These are phyloP conservation scores for Colletotrichum siamense DNA, from an alignment of 2,329 filamentous ascomycete genomes.

Conservation along the genomic window DNA sequence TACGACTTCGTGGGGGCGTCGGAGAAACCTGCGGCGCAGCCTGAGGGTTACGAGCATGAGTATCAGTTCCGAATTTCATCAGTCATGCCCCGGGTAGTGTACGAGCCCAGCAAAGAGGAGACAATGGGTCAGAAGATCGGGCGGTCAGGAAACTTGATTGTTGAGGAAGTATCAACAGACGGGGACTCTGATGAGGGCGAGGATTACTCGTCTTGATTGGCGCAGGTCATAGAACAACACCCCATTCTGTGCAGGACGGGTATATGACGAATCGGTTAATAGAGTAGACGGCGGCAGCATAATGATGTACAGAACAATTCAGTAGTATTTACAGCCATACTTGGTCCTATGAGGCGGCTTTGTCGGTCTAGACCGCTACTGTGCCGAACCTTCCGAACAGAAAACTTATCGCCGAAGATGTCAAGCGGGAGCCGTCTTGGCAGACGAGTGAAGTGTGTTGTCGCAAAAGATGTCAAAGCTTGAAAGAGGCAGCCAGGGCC, in stretches of 20 bases:
- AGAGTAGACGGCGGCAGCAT: background rate
- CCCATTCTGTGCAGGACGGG: background rate
- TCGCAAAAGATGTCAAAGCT: background rate
- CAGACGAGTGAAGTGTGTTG: background rate
- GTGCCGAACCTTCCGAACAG: background rate
- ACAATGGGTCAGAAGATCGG: slow-evolving; percentile 78
- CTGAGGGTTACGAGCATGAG: slow-evolving; percentile 75
- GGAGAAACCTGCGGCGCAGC: slow-evolving; percentile 45
- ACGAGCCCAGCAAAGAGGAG: slow-evolving; percentile 69
- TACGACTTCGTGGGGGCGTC: slow-evolving; percentile 66
- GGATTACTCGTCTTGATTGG: background rate
- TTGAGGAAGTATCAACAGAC: slow-evolving; percentile 68
- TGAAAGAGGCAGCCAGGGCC: background rate
- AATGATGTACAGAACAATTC: background rate
- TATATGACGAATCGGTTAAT: background rate
- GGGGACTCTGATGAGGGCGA: slow-evolving; percentile 21
- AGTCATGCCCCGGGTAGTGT: slow-evolving; percentile 83
- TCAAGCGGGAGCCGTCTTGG: background rate
- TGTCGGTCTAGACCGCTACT: background rate
- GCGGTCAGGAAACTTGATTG: slow-evolving; percentile 84
- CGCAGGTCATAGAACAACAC: background rate
- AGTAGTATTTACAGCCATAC: background rate
- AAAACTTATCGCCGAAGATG: background rate
- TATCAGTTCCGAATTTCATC: slow-evolving; percentile 88
- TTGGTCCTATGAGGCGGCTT: background rate